Base-by-base conservation (phyloP, 108 stramenopile genomes). In the Pseudonitzschia delicatissima region DNA sequence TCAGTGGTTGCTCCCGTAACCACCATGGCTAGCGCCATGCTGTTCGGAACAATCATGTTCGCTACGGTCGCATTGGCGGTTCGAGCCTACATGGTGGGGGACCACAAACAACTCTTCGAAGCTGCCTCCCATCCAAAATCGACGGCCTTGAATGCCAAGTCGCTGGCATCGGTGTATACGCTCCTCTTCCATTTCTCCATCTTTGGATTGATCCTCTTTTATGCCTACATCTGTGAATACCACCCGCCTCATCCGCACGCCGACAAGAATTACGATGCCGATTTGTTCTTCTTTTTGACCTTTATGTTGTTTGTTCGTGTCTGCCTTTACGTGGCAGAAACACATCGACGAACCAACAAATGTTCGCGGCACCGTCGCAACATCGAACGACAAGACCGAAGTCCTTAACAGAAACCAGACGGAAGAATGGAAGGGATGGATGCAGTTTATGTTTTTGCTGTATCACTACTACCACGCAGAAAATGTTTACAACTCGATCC, bases 391-490 rank as follows among this genome's bases (percentile, higher is more conserved):
- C 50, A 73, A 73, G 32, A 83, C 85, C 40, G 88, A 90, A 57
- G 73, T 98, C 23, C 78, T 98, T 17, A 96, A 97, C 81, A 86
- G 97, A 55, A 84, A 97, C 69, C 98, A 99, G 73, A 99, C 98
- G 0, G 96, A 98, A 66, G 98, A 99, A 72, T 99, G 98, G 98
- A 99, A 99, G 66, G 93, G 88, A 40, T 93, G 92, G 92, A 99
- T 99, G 98, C 97, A 98, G 81, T 95, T 94, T 68, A 93, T 96
- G 71, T 98, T 99, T 70, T 72, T 99, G 37, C 78, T 98, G 12
- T 99, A 97, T 80, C 96, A 99, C 62, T 99, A 99, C 81, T 96
- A 94, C 77, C 86, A 93, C 58, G 97, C 96, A 2, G 92, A 79
- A 67, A 92, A 97, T 68, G 85, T 97, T 21, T 97, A 98, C 88